phyloP scores from a whole-genome alignment of 2,329 filamentous ascomycete genomes.

The Penicillium sp. region DNA sequence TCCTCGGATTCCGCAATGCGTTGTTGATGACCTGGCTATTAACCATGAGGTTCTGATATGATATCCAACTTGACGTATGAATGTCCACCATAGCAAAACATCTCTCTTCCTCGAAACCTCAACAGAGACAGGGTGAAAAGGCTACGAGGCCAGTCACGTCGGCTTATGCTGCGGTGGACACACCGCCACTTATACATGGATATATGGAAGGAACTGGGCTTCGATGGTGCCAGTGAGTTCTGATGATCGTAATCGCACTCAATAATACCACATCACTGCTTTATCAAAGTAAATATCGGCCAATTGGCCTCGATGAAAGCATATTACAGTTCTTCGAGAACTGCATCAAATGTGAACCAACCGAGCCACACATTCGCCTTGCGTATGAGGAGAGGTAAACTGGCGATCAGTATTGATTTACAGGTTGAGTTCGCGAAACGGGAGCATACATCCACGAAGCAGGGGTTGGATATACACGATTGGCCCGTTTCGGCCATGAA shows the following conservation, averaged over 20 bases:
- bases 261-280: accelerated
- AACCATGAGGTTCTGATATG: background rate
- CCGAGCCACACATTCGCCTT: background rate
- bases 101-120: background rate
- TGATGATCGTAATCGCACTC: background rate
- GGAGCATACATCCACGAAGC: background rate
- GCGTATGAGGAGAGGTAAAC: too few relatives aligned
- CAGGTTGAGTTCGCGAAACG: background rate
- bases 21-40: background rate
- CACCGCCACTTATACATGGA: background rate
- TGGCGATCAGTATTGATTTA: background rate
- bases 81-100: background rate
- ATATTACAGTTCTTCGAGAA: background rate
- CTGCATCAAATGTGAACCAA: background rate
- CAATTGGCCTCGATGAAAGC: background rate
- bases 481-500: background rate
- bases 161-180: background rate
- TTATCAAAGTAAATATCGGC: too few relatives aligned
- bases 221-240: background rate
- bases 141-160: too few relatives aligned
- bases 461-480: background rate
- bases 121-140: background rate
- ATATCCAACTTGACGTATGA: background rate
- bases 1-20: too few relatives aligned
- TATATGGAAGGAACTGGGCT: background rate